Evolutionary conservation across 2,329 filamentous ascomycete genomes (phyloP), one percentile per base, ranked within the genome.

Genomic region (Penicillium brasilianum): DNA sequence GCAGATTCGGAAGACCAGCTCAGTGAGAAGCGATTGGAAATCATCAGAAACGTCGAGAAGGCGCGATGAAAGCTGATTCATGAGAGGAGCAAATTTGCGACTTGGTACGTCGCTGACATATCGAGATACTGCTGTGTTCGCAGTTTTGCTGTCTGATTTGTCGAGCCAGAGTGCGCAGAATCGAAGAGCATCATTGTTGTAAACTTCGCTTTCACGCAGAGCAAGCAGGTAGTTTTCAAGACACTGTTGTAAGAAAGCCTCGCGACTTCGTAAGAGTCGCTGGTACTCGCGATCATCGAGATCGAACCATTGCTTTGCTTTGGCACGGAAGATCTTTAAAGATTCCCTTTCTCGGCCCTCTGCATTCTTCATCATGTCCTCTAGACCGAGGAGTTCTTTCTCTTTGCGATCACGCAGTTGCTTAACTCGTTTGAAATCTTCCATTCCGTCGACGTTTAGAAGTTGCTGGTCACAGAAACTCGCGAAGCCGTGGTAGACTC

Each of bases 51-150:
- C 85, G 63, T 91, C 87, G 62, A 96, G 88, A 6, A 99, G 81
- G 8, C 95, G 88, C n/a, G 96, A 99, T 6, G 93, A 94, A 34
- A 99, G 84, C 75, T 99, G 95, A 71, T 97, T 99, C 88, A 97
- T 96, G 55, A 99, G 81, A 3, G 90, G 81, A 1, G 93, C 94
- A 73, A 99, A 97, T 72, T 99, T 99, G 62, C 91, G 87, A 60
- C 92, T 97, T 1, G 94, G 90, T 0, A 98, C 94, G 55, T 86
- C 83, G 4, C 81, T 78, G 16, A 99, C 81, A 71, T 93, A 82
- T 61, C 85, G 87, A 58, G 81, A 82, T 20, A 97, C 93, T 1
- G 91, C 89, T 50, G 85, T 84, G 70, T 97, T 98, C 3, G 92
- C 92, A 30, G 87, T 83, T 5, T 87, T 82, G 60, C 90, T 89